These are phyloP conservation scores for Diversispora epigaea DNA, from an alignment of 192 early-diverging fungal genomes.

Conservation along the genomic window DNA sequence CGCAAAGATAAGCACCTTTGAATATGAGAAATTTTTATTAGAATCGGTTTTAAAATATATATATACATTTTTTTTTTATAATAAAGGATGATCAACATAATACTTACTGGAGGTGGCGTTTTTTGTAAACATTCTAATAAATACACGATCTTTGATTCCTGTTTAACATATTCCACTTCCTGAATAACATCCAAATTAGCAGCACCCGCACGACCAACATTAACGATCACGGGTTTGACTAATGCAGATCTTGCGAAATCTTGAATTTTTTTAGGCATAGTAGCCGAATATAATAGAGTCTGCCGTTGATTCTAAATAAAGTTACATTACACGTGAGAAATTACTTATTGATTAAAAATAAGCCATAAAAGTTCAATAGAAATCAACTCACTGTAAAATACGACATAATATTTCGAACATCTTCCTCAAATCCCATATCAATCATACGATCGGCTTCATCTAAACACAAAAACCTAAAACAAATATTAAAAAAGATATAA, in stretches of 20 bases:
- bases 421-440: conserved; percentile 98
- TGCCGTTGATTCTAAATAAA: conserved; percentile 77
- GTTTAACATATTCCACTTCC: conserved; percentile 96
- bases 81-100: not conserved
- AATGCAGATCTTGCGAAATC: conserved; percentile 90
- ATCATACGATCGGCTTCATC: conserved; percentile 99
- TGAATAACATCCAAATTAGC: conserved; percentile 97
- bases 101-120: conserved; percentile 83
- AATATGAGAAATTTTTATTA: not conserved
- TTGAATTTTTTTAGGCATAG: conserved; percentile 99
- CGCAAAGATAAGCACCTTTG: conserved; percentile 86
- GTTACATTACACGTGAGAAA: not conserved
- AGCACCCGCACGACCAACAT: conserved; percentile 95
- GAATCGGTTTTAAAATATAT: not conserved
- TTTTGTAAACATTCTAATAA: conserved; percentile 95
- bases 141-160: conserved; percentile 93
- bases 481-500: not conserved
- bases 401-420: conserved; percentile 92
- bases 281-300: conserved; percentile 93
- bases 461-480: conserved; percentile 72
- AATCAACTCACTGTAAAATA: conserved; percentile 68
- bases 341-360: not conserved
- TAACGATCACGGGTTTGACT: conserved; percentile 89
- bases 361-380: not conserved
- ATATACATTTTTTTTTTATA: not conserved